Evolutionary conservation across 768 basidiomycete species (phyloP), one percentile per base, ranked within the genome.

Genomic region (Russula vinacea): DNA sequence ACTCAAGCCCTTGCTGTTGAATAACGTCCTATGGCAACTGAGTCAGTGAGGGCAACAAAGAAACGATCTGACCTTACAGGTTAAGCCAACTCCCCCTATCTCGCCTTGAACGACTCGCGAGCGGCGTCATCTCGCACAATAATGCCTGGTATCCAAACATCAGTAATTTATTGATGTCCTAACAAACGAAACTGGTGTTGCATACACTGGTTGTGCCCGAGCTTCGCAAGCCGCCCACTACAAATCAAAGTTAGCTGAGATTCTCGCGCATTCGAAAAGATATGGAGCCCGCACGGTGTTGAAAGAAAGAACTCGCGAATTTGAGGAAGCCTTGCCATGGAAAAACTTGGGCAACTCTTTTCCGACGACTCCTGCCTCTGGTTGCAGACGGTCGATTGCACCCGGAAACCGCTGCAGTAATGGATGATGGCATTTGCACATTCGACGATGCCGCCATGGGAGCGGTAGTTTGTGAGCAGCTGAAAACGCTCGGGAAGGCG

Each of bases 1-100:
- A 87, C 68, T 87, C 86, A 6, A 87, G 73, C 86, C 86, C 74
- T 87, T 87, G 77, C 81, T 84, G 54, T 87, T 84, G 68, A 83
- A 83, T 8, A 86, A 63, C 2, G 85, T 86, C 74, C 75, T 76
- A 40, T 29, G n/a, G n/a, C n/a, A n/a, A n/a, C n/a, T n/a, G n/a
- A n/a, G n/a, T n/a, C n/a, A n/a, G n/a, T n/a, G n/a, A n/a, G n/a
- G n/a, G n/a, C 7, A 22, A 19, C 2, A 19, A 6, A 22, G 32
- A 54, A 51, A 32, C 40, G 19, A 7, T 42, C n/a, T 33, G 45
- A 29, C 83, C 55, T 68, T 85, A 88, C 88, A 75, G 24, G 88
- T 81, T 10, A 84, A 60, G 7, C 84, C 85, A 16, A 85, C 68
- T 0, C 84, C 75, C 3, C 87, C 87, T 0, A 88, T 77, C 69